Evolutionary conservation across 352 stramenopile genomes (phyloP).

Genomic region (Globisporangium echinulatum): DNA sequence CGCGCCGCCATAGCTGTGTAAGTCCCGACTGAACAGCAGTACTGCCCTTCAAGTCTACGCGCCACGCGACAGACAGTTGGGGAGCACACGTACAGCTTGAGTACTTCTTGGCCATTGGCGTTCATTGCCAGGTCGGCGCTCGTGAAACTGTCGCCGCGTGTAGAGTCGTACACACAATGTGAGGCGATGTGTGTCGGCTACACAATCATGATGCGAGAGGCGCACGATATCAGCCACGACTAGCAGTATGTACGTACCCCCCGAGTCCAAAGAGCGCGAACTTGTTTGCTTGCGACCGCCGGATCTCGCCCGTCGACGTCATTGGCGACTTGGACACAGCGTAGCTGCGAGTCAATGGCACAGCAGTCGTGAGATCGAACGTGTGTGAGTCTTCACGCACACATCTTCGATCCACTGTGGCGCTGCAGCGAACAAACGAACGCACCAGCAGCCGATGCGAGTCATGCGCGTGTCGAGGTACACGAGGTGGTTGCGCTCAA

Average conservation of each 20-base stretch:
- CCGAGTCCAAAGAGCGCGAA: conserved; percentile 56
- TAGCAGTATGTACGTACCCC: conserved; percentile 25
- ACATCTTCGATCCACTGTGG: not conserved
- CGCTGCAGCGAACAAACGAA: not conserved
- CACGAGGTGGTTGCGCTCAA: conserved; percentile 53
- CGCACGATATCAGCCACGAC: not conserved
- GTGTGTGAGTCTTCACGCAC: not conserved
- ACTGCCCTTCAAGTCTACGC: not conserved
- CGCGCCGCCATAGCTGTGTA: not conserved
- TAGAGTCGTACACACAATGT: not conserved
- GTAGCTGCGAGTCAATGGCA: conserved; percentile 24
- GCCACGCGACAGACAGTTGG: not conserved
- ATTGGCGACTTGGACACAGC: conserved; percentile 42
- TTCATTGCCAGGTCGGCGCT: conserved; percentile 23
- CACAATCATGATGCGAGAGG: no score
- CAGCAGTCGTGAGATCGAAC: not conserved
- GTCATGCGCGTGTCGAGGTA: conserved; percentile 63
- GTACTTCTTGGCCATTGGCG: conserved; percentile 18
- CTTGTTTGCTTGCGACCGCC: conserved; percentile 36
- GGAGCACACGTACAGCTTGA: conserved; percentile 26
- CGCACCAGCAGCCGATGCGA: conserved; percentile 37
- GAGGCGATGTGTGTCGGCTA: no score
- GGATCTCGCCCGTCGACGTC: conserved; percentile 41
- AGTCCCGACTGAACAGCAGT: no score
- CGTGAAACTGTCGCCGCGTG: conserved; percentile 24